These are phyloP conservation scores for Serpula lacrymans DNA, from an alignment of 768 basidiomycete species.

Conservation along the genomic window DNA sequence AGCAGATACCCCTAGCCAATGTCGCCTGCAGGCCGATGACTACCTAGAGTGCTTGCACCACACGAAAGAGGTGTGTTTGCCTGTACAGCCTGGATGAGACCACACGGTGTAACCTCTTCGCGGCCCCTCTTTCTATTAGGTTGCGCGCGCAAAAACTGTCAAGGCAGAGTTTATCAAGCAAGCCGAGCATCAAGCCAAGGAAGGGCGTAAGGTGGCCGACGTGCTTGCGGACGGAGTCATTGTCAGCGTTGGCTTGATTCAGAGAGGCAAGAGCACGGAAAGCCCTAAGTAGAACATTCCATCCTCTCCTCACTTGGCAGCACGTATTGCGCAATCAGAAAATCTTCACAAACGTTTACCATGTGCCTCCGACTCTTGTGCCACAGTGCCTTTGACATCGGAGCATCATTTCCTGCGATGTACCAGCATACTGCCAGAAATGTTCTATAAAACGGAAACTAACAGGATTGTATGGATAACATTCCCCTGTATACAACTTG, in stretches of 20 bases:
- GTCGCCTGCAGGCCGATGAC: constrained; percentile 71
- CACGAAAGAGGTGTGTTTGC: constrained; percentile 71
- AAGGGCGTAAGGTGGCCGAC: constrained; percentile 70
- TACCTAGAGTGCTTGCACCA: constrained; percentile 92
- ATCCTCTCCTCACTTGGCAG: too few species aligned
- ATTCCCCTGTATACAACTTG: too few species aligned
- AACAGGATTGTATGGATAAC: too few species aligned
- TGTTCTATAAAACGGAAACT: too few species aligned
- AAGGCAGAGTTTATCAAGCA: constrained; percentile 70
- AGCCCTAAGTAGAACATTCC: constrained; percentile 9
- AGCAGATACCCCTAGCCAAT: constrained; percentile 71
- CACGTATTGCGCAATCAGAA: too few species aligned
- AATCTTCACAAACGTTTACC: too few species aligned
- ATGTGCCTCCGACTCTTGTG: too few species aligned
- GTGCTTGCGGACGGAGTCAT: constrained; percentile 71
- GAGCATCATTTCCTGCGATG: too few species aligned
- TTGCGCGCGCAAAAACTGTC: constrained; percentile 63
- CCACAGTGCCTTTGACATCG: too few species aligned
- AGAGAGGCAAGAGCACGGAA: constrained; percentile 37
- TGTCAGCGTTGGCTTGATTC: constrained; percentile 73
- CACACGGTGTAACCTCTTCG: constrained; percentile 1
- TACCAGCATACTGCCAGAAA: too few species aligned
- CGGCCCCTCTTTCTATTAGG: constrained; percentile 31
- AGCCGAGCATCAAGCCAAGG: constrained; percentile 59
- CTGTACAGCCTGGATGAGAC: constrained; percentile 1